Conservation (phyloP, 768 basidiomycete genomes). For the Agaricus subrufescens region DNA sequence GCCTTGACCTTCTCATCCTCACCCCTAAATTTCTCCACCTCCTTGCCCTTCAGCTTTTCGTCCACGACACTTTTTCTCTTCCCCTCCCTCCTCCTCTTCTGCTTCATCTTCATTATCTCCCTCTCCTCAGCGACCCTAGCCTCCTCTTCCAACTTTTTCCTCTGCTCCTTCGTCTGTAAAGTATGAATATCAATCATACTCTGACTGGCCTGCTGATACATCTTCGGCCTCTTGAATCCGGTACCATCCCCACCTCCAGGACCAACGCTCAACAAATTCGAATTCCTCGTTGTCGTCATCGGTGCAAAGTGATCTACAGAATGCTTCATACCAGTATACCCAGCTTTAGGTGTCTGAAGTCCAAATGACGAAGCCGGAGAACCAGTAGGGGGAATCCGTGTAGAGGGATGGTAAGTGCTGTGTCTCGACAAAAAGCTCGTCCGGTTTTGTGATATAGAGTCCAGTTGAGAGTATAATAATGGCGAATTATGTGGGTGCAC, state of each 20-base stretch:
- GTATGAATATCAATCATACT: slow-evolving; percentile 58
- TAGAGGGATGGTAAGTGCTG: neutral
- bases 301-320: neutral
- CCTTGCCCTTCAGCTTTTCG: slow-evolving; percentile 5
- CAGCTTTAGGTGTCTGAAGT: slow-evolving; percentile 10
- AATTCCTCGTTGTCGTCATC: slow-evolving; percentile 3
- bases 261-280: neutral
- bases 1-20: slow-evolving; percentile 5
- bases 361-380: slow-evolving; percentile 2
- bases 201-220: slow-evolving; percentile 56
- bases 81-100: slow-evolving; percentile 14
- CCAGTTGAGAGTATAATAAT: too few relatives aligned
- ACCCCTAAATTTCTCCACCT: slow-evolving; percentile 6
- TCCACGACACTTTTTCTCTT: slow-evolving; percentile 2
- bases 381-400: neutral
- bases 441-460: neutral
- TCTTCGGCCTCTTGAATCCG: slow-evolving; percentile 27
- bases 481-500: too few relatives aligned
- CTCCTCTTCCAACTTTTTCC: slow-evolving; percentile 6
- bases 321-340: slow-evolving; percentile 2
- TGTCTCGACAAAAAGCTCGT: neutral
- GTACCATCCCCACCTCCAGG: neutral
- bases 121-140: slow-evolving; percentile 19
- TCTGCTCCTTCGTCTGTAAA: slow-evolving; percentile 21
- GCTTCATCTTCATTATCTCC: slow-evolving; percentile 24